Percentiles rank a stretch among this genome's conserved stretches.
phyloP scores from a whole-genome alignment of 1,139 yeast genomes.

The Sugiyamaella castrensis region DNA sequence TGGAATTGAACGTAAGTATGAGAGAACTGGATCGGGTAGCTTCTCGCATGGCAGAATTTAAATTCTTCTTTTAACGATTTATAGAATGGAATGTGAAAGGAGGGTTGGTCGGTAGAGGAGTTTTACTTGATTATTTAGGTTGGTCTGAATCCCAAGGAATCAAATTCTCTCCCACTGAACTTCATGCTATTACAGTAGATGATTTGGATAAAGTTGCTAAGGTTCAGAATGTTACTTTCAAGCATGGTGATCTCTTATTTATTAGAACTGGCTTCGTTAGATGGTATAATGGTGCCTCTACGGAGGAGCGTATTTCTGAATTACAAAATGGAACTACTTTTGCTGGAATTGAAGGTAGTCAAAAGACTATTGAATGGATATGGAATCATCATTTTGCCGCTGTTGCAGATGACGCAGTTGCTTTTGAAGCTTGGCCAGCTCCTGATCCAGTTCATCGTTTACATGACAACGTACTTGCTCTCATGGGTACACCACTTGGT shows the following conservation, averaged over 20 bases:
- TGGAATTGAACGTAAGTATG: too few species aligned
- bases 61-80: too few species aligned
- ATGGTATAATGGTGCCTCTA: conserved; percentile 6
- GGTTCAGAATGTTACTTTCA: conserved; percentile 23
- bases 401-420: conserved; percentile 28
- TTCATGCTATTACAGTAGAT: conserved; percentile 21
- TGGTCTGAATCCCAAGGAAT: conserved; percentile 21
- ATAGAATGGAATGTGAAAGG: conserved; percentile 14
- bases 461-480: conserved; percentile 16
- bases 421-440: conserved; percentile 26
- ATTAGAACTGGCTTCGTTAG: conserved; percentile 29
- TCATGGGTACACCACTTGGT: conserved; percentile 13
- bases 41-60: too few species aligned
- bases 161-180: conserved; percentile 11
- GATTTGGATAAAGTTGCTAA: conserved; percentile 24
- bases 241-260: conserved; percentile 33
- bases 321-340: conserved; percentile 12
- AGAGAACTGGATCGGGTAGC: too few species aligned
- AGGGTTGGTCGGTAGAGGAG: conserved; percentile 33
- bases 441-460: conserved; percentile 23
- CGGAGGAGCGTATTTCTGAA: not conserved
- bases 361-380: conserved; percentile 20
- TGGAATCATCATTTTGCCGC: conserved; percentile 28
- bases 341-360: conserved; percentile 22
- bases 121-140: conserved; percentile 28